phyloP scores from a whole-genome alignment of 176 grass and related monocot species.

The Rhynchospora pubera region DNA sequence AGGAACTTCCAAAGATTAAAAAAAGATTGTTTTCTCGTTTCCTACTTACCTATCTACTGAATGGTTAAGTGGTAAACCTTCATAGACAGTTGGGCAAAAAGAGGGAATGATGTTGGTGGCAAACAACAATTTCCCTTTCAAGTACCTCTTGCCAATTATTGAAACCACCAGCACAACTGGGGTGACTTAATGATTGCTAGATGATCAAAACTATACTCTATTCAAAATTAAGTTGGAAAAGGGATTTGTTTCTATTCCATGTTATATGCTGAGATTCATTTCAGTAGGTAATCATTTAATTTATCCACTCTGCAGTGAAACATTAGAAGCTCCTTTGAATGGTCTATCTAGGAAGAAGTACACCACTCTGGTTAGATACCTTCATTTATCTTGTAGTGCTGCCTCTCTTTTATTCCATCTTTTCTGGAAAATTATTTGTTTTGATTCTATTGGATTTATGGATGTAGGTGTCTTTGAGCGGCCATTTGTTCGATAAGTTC shows the following conservation, averaged over 20 bases:
- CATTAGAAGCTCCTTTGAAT: slow-evolving; percentile 38
- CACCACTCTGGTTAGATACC: slow-evolving; percentile 54
- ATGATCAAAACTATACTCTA: neutral
- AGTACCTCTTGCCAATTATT: neutral
- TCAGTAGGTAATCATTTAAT: neutral
- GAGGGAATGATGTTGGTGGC: neutral
- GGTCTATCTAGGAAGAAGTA: slow-evolving; percentile 60
- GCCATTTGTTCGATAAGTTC: slow-evolving; percentile 96
- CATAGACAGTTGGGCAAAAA: neutral
- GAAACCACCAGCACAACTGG: neutral
- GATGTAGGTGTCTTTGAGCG: slow-evolving; percentile 80
- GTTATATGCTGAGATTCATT: neutral
- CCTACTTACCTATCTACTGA: neutral
- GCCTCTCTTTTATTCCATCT: neutral
- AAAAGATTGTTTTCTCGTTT: slow-evolving; percentile 6
- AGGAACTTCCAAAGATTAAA: neutral
- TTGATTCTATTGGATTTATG: neutral
- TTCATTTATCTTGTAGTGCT: too few species aligned
- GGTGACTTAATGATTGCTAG: neutral
- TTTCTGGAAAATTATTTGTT: slow-evolving; percentile 7
- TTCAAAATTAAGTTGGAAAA: neutral
- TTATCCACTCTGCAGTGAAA: slow-evolving; percentile 45
- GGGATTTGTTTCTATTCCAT: neutral
- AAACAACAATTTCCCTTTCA: neutral
- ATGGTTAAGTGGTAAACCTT: neutral